A percentile compares a stretch with the other conserved stretches of the same genome.
Evolutionary conservation across 768 basidiomycete species (phyloP).

Genomic region (Mycena epipterygia): DNA sequence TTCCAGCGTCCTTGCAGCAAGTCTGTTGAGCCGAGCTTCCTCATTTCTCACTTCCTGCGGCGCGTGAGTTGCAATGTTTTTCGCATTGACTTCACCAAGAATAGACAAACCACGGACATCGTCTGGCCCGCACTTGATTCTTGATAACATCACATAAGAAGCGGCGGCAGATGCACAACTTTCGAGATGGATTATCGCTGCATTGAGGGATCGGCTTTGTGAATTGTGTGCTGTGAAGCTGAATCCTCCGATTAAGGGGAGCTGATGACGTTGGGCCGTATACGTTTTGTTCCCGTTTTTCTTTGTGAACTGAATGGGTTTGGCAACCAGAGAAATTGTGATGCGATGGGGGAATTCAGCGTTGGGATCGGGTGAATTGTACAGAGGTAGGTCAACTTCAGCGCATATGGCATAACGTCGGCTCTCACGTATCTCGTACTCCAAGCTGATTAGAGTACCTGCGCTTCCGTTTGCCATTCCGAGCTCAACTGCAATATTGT

Average conservation of each 20-base stretch:
- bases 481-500: constrained; percentile 36
- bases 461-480: constrained; percentile 33
- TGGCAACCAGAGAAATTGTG: not conserved
- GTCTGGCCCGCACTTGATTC: constrained; percentile 25
- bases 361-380: not conserved
- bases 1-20: not conserved
- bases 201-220: constrained; percentile 32
- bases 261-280: constrained; percentile 17
- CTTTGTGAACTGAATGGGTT: constrained; percentile 1
- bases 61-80: no score
- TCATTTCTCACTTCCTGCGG: not conserved
- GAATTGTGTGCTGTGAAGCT: constrained; percentile 20
- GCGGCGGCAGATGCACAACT: constrained; percentile 23
- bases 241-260: constrained; percentile 28
- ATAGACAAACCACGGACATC: not conserved
- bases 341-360: constrained; percentile 17
- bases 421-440: constrained; percentile 17
- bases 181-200: constrained; percentile 27
- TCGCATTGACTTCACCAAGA: no score
- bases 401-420: constrained; percentile 32
- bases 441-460: constrained; percentile 23
- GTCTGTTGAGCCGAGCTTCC: not conserved
- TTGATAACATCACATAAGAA: constrained; percentile 35
- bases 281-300: not conserved
- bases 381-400: constrained; percentile 27